Conservation (phyloP, 768 basidiomycete species). For the Ramaria sp. region DNA sequence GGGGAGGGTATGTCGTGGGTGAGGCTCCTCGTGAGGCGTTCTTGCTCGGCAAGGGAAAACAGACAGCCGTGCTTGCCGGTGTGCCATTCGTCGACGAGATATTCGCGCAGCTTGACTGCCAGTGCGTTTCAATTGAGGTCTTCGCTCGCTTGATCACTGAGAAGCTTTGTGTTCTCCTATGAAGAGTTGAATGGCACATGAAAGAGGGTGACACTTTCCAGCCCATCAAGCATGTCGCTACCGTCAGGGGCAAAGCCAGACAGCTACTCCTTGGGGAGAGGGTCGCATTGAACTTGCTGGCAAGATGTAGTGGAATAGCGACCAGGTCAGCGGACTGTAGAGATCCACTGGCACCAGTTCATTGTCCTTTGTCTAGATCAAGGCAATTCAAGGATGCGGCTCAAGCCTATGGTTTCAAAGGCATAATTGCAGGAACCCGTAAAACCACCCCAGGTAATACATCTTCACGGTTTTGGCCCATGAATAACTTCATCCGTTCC, state of each 20-base stretch:
- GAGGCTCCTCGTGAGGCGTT: constrained; percentile 80
- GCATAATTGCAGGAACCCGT: constrained; percentile 87
- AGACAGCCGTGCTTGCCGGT: constrained; percentile 76
- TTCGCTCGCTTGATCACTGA: neutral
- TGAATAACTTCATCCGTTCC: neutral
- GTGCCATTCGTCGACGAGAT: constrained; percentile 94
- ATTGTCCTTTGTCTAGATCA: constrained; percentile 42
- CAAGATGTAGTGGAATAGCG: constrained; percentile 93
- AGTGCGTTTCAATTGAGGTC: constrained; percentile 41
- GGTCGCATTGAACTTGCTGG: constrained; percentile 85
- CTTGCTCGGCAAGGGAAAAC: constrained; percentile 82
- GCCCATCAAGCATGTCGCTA: constrained; percentile 79
- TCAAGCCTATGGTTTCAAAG: constrained; percentile 65
- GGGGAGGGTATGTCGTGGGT: constrained; percentile 92
- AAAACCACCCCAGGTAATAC: constrained; percentile 85
- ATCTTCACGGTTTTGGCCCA: neutral
- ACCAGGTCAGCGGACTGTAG: constrained; percentile 54
- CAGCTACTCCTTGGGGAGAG: constrained; percentile 86
- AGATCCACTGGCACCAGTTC: neutral
- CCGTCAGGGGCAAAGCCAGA: constrained; percentile 82
- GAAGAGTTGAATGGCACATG: constrained; percentile 89
- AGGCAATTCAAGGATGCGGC: constrained; percentile 74
- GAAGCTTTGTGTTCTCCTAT: neutral
- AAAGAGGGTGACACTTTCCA: constrained; percentile 74
- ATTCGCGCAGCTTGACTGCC: constrained; percentile 80